Base-by-base conservation (phyloP, 352 stramenopile species). In the Phytopythium vexans region DNA sequence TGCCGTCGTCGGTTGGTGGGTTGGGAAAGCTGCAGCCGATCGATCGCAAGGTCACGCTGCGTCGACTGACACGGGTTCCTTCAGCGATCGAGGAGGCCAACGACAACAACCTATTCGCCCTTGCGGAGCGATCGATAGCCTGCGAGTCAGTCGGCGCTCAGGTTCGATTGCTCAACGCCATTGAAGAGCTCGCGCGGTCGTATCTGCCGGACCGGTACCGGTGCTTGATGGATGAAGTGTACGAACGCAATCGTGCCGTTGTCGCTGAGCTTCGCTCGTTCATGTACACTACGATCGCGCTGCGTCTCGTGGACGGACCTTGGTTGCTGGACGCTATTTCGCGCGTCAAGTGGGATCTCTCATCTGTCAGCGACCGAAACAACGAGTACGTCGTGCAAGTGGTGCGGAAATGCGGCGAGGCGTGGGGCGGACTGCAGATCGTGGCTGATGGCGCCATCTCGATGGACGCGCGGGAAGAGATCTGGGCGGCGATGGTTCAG, bases 401-500 rank as follows among this genome's bases (percentile, higher is more conserved):
- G 15, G 82, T 95, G n/a, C 77, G 73, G 45, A 85, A 84, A 38
- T 95, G 83, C 61, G 86, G 86, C 33, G 81, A 92, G 58, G 67
- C 84, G 8, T 95, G 80, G 82, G 82, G 82, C 31, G 64, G 64
- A 2, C 64, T 93, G 9, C 79, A 92, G 49, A 83, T 88, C 51
- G 46, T 89, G 4, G 76, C 66, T 3, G 78, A 88, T 33, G 77
- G 79, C 12, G 71, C 71, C 12, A 82, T 95, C 40, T 77, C 86
- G 0, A 68, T 88, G 6, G 72, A 77, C 11, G 77, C 83, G 5
- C 69, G 83, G 6, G 78, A 94, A 37, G 69, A 86, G 54, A 79
- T 95, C 37, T 97, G 89, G 89, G 60, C 66, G 1, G 64, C 75
- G 15, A 80, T 96, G 54, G 78, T 96, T 45, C 84, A 96, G 40